Percentiles rank a stretch among this genome's conserved stretches.
These are phyloP conservation scores for Tetrastigma voinierianum DNA, from an alignment of 164 flowering plant genomes.

Conservation along the genomic window DNA sequence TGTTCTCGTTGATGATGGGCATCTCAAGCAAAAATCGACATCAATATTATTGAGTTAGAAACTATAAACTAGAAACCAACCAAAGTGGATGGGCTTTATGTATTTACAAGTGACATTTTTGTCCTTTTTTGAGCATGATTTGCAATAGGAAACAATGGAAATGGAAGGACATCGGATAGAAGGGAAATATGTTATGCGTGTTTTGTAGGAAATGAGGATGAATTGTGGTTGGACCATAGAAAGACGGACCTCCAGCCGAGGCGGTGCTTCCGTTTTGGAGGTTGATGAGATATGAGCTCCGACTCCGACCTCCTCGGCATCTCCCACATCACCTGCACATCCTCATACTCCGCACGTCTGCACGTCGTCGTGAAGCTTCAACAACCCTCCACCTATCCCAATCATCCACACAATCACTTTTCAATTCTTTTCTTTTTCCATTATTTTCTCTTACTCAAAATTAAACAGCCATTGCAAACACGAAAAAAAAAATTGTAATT, in stretches of 20 bases:
- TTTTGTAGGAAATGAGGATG: slow-evolving; percentile 19
- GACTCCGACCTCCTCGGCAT: slow-evolving; percentile 61
- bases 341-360: slow-evolving; percentile 73
- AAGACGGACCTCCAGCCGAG: slow-evolving; percentile 55
- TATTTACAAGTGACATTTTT: slow-evolving; percentile 7
- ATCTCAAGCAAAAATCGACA: no score
- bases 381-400: slow-evolving; percentile 45
- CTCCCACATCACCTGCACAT: slow-evolving; percentile 83
- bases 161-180: no score
- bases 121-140: no score
- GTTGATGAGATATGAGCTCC: slow-evolving; percentile 24
- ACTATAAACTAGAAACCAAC: no score
- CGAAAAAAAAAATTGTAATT: no score
- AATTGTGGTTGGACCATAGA: slow-evolving; percentile 36
- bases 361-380: slow-evolving; percentile 69
- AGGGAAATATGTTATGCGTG: slow-evolving; percentile 13
- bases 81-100: not conserved
- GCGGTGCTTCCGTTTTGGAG: slow-evolving; percentile 41
- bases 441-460: no score
- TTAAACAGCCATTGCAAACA: no score
- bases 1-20: no score
- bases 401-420: no score
- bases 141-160: no score
- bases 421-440: no score
- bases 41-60: no score